Base-by-base conservation (phyloP, 768 basidiomycete genomes). In the Mycena metata region DNA sequence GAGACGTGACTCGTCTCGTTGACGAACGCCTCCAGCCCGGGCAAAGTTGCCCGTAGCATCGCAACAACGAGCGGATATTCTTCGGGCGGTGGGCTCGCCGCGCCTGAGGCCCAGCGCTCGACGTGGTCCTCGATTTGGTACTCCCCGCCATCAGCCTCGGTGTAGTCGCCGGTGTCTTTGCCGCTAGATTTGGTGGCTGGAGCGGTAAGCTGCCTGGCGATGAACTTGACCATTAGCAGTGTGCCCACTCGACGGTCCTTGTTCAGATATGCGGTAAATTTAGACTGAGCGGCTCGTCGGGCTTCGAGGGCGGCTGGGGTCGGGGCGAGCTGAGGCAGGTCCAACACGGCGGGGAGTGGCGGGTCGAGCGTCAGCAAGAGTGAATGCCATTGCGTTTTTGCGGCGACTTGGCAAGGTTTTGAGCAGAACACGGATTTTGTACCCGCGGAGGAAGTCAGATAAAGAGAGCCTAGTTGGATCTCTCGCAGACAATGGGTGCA, bases 121-220 rank as follows among this genome's bases (percentile, higher is more conserved):
- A 94, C 78, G 73, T 96, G 93, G 72, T 96, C 94, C 42, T 86
- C 88, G 52, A 95, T 81, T 26, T 83, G 80, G 76, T 94, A 95
- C 17, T 87, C 85, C 1, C 80, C 81, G 46, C 75, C 76, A 17
- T 86, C 87, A 2, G 87, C 80, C 57, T 85, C 84, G 19, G 83
- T 82, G 68, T 81, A 85, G 50, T 85, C 86, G 24, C 79, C 76
- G 49, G 81, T 73, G 26, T 73, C 45, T 57, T 67, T 35, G 57
- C 69, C 58, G 74, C 85, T 73, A 74, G 92, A 77, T 74, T 91
- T 93, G 52, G 81, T 77, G 0, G 86, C 90, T 75, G 94, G 91
- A 26, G 83, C 79, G 33, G 86, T 84, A 33, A 95, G 86, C 75
- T 94, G 92, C 52, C 91, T 83, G 19, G 89, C 92, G 68, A 94